Evolutionary conservation across 257 asterid genomes (phyloP).

Genomic region (Capsicum baccatum): DNA sequence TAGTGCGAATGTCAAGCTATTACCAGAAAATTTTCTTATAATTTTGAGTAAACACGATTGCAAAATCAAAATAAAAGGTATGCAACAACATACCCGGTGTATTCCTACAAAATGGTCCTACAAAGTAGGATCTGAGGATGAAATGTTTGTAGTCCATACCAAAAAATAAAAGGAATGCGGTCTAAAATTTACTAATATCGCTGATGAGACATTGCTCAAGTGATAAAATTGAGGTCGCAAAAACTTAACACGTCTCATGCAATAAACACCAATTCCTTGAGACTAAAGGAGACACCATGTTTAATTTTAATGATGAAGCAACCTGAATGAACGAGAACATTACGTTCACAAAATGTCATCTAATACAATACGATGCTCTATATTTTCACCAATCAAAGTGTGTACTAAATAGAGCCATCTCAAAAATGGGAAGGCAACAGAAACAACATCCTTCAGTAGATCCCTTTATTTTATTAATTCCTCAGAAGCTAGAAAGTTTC

Average conservation of each 20-base stretch:
- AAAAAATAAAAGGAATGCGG: background rate
- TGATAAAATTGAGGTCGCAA: background rate
- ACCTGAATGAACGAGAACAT: background rate
- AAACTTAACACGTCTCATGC: background rate
- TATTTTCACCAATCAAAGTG: background rate
- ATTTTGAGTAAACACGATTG: background rate
- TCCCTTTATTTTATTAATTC: conserved; percentile 20
- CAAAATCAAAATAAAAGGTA: background rate
- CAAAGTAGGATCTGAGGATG: too few species aligned
- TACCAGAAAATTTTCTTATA: background rate
- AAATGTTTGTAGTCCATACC: too few species aligned
- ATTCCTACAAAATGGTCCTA: too few species aligned
- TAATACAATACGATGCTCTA: background rate
- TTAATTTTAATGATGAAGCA: background rate
- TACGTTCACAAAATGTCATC: conserved; percentile 24
- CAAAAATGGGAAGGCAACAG: background rate
- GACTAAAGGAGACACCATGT: background rate
- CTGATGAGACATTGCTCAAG: background rate
- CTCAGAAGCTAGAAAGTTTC: background rate
- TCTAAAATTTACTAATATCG: background rate
- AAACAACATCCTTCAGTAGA: background rate
- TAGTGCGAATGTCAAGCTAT: background rate
- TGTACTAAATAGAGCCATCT: background rate
- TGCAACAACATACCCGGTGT: too few species aligned
- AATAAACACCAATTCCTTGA: background rate